Evolutionary conservation across 2,329 filamentous ascomycete genomes (phyloP), one percentile per base, ranked within the genome.

Genomic region (Penicillium sp.): DNA sequence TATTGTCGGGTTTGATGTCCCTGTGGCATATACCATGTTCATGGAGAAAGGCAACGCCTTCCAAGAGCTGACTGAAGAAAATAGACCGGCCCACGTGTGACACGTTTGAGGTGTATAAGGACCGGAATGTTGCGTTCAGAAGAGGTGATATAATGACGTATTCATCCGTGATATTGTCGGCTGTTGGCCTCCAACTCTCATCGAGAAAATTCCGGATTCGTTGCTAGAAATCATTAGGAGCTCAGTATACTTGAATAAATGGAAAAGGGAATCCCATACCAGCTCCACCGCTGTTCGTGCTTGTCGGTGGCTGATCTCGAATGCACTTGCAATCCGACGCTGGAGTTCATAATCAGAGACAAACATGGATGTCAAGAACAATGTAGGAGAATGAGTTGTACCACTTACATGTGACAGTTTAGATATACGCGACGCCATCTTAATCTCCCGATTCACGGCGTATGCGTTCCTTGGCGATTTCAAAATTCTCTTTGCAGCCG

Each of bases 1-100:
- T 47, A 35, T 58, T 60, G 12, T 53, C 55, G 37, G 50, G 58
- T 31, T 54, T 58, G 8, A 58, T 39, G n/a, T 60, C 55, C 10
- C 54, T 42, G 31, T 60, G 55, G 31, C 31, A 49, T 31, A 31
- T 49, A 20, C 47, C n/a, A 20, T 49, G 47, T 10, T 14, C 17
- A 17, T 35, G 31, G 7, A 49, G 31, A 20, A 35, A 35, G 2
- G 8, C n/a, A 17, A 49, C 4, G 1, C 15, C 31, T 31, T 35
- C 47, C 12, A 31, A 17, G 17, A 49, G 47, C 47, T 35, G 47
- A 12, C 28, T 17, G 31, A 49, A 35, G 28, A 49, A 49, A 11
- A 49, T 49, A 17, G 28, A 31, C 17, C 47, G 47, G 15, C 47
- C 47, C 2, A 20, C 17, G 11, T 17, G 25, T 3, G 47, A 49